Percentiles rank a stretch among this genome's conserved stretches.
phyloP scores from a whole-genome alignment of 306 rosid genomes.

The Prunus dulcis region DNA sequence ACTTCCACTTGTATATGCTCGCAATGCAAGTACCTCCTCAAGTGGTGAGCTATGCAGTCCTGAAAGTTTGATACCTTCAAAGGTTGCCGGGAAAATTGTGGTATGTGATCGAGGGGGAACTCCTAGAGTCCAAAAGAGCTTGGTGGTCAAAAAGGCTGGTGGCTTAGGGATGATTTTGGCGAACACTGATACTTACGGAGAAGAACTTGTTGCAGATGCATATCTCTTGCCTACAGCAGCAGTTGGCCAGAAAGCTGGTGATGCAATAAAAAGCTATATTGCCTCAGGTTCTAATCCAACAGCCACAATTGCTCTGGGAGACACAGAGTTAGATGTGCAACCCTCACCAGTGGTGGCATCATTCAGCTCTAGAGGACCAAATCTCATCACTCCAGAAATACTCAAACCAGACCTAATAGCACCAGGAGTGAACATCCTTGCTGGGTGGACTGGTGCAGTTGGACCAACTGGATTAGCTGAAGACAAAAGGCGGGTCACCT shows the following conservation, averaged over 20 bases:
- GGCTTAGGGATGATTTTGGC: slow-evolving; percentile 80
- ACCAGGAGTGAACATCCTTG: slow-evolving; percentile 93
- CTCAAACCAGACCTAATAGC: slow-evolving; percentile 95
- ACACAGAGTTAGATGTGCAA: slow-evolving; percentile 56
- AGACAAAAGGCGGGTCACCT: slow-evolving; percentile 59
- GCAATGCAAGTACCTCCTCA: slow-evolving; percentile 39
- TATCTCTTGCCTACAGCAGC: slow-evolving; percentile 60
- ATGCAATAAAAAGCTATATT: slow-evolving; percentile 54
- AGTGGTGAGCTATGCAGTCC: slow-evolving; percentile 40
- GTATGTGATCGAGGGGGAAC: slow-evolving; percentile 75
- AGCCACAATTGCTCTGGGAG: slow-evolving; percentile 43
- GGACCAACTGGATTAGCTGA: slow-evolving; percentile 57
- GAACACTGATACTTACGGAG: slow-evolving; percentile 61
- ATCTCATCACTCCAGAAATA: slow-evolving; percentile 53
- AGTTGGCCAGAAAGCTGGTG: slow-evolving; percentile 54
- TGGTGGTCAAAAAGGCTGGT: slow-evolving; percentile 71
- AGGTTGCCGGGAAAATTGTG: slow-evolving; percentile 79
- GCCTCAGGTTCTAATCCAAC: slow-evolving; percentile 49
- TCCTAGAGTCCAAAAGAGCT: slow-evolving; percentile 56
- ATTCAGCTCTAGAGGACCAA: slow-evolving; percentile 96
- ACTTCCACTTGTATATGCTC: slow-evolving; percentile 64
- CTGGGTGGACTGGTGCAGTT: slow-evolving; percentile 74
- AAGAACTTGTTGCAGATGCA: slow-evolving; percentile 65
- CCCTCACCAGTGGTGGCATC: slow-evolving; percentile 89
- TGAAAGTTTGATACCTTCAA: slow-evolving; percentile 43